These are phyloP conservation scores for Polyporus arcularius DNA, from an alignment of 768 basidiomycete species.

Conservation along the genomic window DNA sequence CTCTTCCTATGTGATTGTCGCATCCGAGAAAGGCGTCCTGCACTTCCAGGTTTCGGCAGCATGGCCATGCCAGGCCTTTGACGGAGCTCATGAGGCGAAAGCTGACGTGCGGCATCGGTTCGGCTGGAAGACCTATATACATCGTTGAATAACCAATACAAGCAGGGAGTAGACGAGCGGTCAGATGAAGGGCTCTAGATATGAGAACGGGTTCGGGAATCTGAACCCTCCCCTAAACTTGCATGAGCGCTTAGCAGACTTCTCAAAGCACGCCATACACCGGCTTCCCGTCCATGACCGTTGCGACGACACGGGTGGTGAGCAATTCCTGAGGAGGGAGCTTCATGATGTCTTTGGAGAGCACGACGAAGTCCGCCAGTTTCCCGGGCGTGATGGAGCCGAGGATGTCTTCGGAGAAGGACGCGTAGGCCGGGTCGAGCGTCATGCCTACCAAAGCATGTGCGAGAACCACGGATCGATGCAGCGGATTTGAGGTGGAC, in stretches of 20 bases:
- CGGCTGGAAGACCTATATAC: too few species aligned
- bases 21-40: too few species aligned
- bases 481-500: too few species aligned
- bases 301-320: conserved; percentile 65
- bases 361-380: conserved; percentile 82
- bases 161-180: too few species aligned
- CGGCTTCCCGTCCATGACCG: conserved; percentile 73
- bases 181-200: neutral
- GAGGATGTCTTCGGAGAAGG: conserved; percentile 69
- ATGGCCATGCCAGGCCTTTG: too few species aligned
- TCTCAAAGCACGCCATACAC: conserved; percentile 42
- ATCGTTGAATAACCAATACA: too few species aligned
- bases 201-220: neutral
- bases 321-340: conserved; percentile 62
- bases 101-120: too few species aligned
- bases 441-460: conserved; percentile 66
- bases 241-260: neutral
- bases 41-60: too few species aligned
- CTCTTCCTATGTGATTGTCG: too few species aligned
- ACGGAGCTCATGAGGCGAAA: too few species aligned
- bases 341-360: conserved; percentile 81
- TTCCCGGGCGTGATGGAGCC: conserved; percentile 84
- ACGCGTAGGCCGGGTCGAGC: conserved; percentile 83
- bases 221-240: neutral
- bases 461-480: neutral